These are phyloP conservation scores for Candida khao-thaluensis DNA, from an alignment of 805 yeast species.

Conservation along the genomic window DNA sequence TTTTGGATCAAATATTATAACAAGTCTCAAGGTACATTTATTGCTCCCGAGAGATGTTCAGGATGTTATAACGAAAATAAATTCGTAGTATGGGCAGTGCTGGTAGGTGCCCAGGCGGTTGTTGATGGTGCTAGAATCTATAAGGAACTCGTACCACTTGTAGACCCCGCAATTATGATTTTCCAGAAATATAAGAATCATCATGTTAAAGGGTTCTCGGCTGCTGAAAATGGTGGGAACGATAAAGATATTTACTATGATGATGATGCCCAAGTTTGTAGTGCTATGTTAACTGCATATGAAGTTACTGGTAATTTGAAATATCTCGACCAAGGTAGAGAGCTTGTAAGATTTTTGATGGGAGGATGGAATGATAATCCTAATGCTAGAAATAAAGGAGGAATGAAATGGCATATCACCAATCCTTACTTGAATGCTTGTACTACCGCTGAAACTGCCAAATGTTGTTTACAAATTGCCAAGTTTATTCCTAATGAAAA, in stretches of 20 bases:
- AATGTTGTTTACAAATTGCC: conserved; percentile 58
- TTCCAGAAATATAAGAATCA: conserved; percentile 53
- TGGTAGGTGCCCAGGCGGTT: conserved; percentile 64
- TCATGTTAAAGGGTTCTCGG: conserved; percentile 57
- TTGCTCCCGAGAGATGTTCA: conserved; percentile 38
- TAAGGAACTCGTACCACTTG: conserved; percentile 52
- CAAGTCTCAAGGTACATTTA: conserved; percentile 33
- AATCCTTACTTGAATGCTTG: conserved; percentile 63
- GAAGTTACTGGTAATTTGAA: conserved; percentile 60
- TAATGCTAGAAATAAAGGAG: conserved; percentile 49
- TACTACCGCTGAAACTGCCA: conserved; percentile 66
- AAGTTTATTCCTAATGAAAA: conserved; percentile 50
- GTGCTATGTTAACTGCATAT: conserved; percentile 62
- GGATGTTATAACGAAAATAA: conserved; percentile 51
- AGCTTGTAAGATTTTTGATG: conserved; percentile 58
- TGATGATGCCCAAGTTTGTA: conserved; percentile 73
- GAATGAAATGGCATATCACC: conserved; percentile 64
- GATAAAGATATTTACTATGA: conserved; percentile 69
- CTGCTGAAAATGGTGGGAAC: conserved; percentile 57
- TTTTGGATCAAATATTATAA: conserved; percentile 46
- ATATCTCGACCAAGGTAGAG: conserved; percentile 55
- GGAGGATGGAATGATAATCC: conserved; percentile 58
- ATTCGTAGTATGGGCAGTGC: conserved; percentile 67
- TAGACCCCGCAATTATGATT: conserved; percentile 51
- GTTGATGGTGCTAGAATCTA: conserved; percentile 61